A percentile compares a stretch with the other conserved stretches of the same genome.
Conservation (phyloP, 257 asterid genomes). For the Gentiana dahurica region DNA sequence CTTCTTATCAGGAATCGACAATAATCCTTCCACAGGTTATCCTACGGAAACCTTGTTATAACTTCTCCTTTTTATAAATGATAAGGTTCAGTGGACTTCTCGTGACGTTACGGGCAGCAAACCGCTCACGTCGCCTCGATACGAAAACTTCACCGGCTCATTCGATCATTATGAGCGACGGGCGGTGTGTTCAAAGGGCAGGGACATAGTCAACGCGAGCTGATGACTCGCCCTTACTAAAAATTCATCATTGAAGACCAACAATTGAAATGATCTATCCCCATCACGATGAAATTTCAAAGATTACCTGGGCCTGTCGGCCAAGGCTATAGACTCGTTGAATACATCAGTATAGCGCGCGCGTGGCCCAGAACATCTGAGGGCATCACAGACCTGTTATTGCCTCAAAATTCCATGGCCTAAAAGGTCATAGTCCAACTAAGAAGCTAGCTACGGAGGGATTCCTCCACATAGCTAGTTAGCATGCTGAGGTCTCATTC, state of each 20-base stretch:
- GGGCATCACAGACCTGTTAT: no score
- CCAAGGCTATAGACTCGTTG: constrained; percentile 49
- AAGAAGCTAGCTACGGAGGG: constrained; percentile 2
- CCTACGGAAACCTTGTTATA: no score
- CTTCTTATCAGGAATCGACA: no score
- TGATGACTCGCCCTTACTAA: constrained; percentile 8
- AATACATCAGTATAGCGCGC: constrained; percentile 43
- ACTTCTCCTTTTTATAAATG: no score
- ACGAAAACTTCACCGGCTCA: no score
- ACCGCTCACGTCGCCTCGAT: no score
- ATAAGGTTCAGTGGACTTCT: no score
- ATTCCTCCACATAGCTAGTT: not conserved
- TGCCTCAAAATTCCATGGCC: not conserved
- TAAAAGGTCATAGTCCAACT: not conserved
- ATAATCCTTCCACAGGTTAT: no score
- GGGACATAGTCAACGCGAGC: no score
- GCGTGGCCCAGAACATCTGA: constrained; percentile 13
- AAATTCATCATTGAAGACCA: constrained; percentile 6
- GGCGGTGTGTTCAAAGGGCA: no score
- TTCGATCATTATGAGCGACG: no score
- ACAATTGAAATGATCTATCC: constrained; percentile 11
- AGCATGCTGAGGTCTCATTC: not conserved
- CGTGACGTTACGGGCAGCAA: no score
- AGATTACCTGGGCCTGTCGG: constrained; percentile 57
- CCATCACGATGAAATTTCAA: constrained; percentile 52